phyloP scores from a whole-genome alignment of 805 yeast species.

The Candida boidinii region DNA sequence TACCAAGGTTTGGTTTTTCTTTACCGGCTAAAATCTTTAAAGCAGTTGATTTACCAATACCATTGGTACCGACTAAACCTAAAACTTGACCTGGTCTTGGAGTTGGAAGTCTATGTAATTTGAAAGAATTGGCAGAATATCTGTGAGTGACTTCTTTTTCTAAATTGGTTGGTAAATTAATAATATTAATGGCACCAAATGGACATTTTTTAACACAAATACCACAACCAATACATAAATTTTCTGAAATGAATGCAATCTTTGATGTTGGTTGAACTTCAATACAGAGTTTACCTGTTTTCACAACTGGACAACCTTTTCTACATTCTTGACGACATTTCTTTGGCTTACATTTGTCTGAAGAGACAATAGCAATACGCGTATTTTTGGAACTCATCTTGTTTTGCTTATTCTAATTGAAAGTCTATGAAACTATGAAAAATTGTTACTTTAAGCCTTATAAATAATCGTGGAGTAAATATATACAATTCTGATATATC shows the following conservation, averaged over 20 bases:
- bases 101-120: slow-evolving; percentile 92
- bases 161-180: slow-evolving; percentile 92
- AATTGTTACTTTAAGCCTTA: too few species aligned
- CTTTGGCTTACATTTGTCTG: slow-evolving; percentile 95
- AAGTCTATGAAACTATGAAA: too few species aligned
- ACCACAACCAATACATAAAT: slow-evolving; percentile 98
- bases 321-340: slow-evolving; percentile 98
- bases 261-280: slow-evolving; percentile 88
- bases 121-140: slow-evolving; percentile 96
- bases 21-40: slow-evolving; percentile 94
- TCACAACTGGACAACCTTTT: slow-evolving; percentile 94
- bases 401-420: not conserved
- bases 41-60: slow-evolving; percentile 98
- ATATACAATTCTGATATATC: too few species aligned
- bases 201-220: slow-evolving; percentile 98
- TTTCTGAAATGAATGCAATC: slow-evolving; percentile 92
- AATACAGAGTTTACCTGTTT: slow-evolving; percentile 95
- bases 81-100: slow-evolving; percentile 99
- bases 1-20: slow-evolving; percentile 93
- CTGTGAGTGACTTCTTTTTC: slow-evolving; percentile 92
- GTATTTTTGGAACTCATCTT: slow-evolving; percentile 33
- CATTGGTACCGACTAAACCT: slow-evolving; percentile 97
- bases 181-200: slow-evolving; percentile 92
- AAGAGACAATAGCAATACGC: slow-evolving; percentile 93
- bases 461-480: too few species aligned